Base-by-base conservation (phyloP, 495 filamentous ascomycete species). In the Durotheca rogersii region DNA sequence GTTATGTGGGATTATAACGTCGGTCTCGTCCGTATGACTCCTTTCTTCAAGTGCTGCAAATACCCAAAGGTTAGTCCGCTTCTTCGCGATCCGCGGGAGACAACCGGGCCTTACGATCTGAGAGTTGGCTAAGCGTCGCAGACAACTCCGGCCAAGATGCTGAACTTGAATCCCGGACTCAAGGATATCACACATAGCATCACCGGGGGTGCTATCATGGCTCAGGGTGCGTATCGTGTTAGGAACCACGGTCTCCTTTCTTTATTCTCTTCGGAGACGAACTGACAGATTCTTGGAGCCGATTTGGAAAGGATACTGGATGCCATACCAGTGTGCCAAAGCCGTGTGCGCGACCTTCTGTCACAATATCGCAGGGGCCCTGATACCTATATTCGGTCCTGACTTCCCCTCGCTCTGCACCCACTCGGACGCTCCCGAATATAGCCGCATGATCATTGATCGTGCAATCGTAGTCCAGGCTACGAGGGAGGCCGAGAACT, bases 1-100 rank as follows among this genome's bases (percentile, higher is more conserved):
- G 82, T 98, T 17, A 89, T 95, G 83, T 98, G 93, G 93, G 93
- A 98, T 66, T 96, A 96, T 67, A 90, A 90, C 51, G 83, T 91
- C 47, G 93, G 93, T n/a, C 84, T 96, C 18, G 92, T 96, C 41
- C 83, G 91, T 48, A 91, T 92, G 61, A 96, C 93, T 4, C 87
- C 89, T 32, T 87, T 98, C 62, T 97, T 98, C 79, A 95, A 95
- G 62, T 89, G 87, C 59, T 83, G 81, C 49, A 82, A 83, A 47
- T 90, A 92, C 64, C 79, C 85, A 32, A 98, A 98, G 83, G 92
- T 90, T 54, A 51, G 69, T 18, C 4, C 12, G 7, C 25, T 1
- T 7, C 4, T 46, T 27, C 29, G 3, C 21, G 11, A 17, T 25
- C 17, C 19, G 21, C 6, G 21, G 12, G 19, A 44, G 1, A 21